phyloP scores from a whole-genome alignment of 257 asterid genomes.

The Vinca minor region DNA sequence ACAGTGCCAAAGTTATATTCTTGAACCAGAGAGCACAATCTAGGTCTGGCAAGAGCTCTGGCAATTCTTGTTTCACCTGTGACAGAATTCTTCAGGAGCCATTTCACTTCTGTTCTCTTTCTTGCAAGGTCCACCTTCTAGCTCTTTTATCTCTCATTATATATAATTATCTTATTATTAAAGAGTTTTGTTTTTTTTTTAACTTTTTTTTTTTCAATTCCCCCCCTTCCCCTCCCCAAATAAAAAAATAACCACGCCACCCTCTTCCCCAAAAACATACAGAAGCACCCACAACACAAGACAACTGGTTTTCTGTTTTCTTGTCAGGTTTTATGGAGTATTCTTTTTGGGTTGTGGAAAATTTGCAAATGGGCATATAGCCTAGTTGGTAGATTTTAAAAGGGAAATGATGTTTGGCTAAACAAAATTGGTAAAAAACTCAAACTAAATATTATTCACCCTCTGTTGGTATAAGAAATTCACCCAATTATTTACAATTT shows the following conservation, averaged over 20 bases:
- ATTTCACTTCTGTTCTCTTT: slow-evolving; percentile 75
- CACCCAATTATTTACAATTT: too few relatives aligned
- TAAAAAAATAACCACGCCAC: neutral
- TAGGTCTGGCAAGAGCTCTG: slow-evolving; percentile 47
- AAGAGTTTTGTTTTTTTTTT: too few relatives aligned
- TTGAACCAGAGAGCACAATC: slow-evolving; percentile 70
- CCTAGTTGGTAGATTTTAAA: neutral
- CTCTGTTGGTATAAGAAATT: too few relatives aligned
- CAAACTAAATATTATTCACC: too few relatives aligned
- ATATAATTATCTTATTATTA: too few relatives aligned
- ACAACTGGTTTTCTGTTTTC: slow-evolving; percentile 19
- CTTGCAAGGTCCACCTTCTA: slow-evolving; percentile 65
- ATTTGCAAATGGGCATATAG: slow-evolving; percentile 2
- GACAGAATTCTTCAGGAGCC: slow-evolving; percentile 89
- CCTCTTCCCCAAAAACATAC: neutral
- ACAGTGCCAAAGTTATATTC: slow-evolving; percentile 83
- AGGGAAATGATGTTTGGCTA: too few relatives aligned
- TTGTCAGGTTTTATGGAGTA: slow-evolving; percentile 13
- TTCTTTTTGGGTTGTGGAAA: slow-evolving; percentile 7
- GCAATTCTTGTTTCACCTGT: slow-evolving; percentile 64
- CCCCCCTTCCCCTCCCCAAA: neutral
- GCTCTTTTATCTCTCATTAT: neutral
- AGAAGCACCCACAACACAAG: slow-evolving; percentile 13
- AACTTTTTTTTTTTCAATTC: neutral
- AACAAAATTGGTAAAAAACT: too few relatives aligned